Conservation (phyloP, 805 yeast genomes). For the Ogataea salicorniae region DNA sequence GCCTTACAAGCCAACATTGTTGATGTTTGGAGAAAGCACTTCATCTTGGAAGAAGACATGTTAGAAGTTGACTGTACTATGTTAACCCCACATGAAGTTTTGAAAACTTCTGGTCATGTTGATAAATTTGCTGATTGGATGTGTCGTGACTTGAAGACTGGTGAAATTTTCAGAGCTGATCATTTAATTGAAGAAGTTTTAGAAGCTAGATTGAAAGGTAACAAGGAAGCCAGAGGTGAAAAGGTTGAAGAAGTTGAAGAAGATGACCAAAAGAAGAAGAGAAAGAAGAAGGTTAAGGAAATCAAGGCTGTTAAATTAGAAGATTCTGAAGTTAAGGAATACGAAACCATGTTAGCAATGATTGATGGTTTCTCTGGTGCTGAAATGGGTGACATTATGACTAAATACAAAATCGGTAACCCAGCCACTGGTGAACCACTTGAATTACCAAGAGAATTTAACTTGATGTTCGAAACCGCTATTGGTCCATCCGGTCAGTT, state of each 20-base stretch:
- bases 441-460: slow-evolving; percentile 91
- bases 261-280: slow-evolving; percentile 75
- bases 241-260: slow-evolving; percentile 62
- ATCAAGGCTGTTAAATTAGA: slow-evolving; percentile 83
- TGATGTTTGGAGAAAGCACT: slow-evolving; percentile 97
- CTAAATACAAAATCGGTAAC: slow-evolving; percentile 76
- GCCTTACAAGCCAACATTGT: slow-evolving; percentile 94
- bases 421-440: slow-evolving; percentile 85
- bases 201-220: slow-evolving; percentile 95
- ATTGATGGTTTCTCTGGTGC: slow-evolving; percentile 95
- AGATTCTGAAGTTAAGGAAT: slow-evolving; percentile 72
- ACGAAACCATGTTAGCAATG: slow-evolving; percentile 81
- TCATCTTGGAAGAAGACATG: slow-evolving; percentile 97
- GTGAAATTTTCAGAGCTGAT: slow-evolving; percentile 98
- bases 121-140: slow-evolving; percentile 99
- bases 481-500: slow-evolving; percentile 97
- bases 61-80: slow-evolving; percentile 97
- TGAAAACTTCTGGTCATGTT: slow-evolving; percentile 98
- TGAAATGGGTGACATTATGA: slow-evolving; percentile 85
- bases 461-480: slow-evolving; percentile 98
- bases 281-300: slow-evolving; percentile 94
- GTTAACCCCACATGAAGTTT: slow-evolving; percentile 95
- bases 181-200: slow-evolving; percentile 97
- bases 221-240: slow-evolving; percentile 92
- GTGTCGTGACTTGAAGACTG: slow-evolving; percentile 93